A percentile compares a stretch with the other conserved stretches of the same genome.
Conservation (phyloP, 306 rosid genomes). For the Spatholobus suberectus region DNA sequence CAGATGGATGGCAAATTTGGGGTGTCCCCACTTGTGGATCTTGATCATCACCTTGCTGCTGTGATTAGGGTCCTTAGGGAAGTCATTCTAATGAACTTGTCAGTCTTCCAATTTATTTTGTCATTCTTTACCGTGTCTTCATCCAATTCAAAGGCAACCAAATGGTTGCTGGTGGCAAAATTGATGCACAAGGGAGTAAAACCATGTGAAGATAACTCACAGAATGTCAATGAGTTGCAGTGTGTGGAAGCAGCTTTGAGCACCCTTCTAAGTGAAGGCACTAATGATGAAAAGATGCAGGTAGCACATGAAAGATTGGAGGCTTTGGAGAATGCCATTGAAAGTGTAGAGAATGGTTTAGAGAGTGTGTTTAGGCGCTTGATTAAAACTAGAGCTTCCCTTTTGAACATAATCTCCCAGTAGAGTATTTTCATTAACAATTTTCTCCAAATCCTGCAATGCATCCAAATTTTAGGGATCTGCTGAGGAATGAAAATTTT, state of each 20-base stretch:
- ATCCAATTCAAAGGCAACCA: constrained; percentile 45
- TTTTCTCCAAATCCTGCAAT: constrained; percentile 31
- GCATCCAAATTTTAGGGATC: constrained; percentile 57
- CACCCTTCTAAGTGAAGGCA: constrained; percentile 23
- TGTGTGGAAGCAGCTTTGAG: constrained; percentile 51
- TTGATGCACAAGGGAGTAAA: constrained; percentile 57
- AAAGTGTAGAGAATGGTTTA: constrained; percentile 63
- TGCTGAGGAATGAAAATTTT: constrained; percentile 40
- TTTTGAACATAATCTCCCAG: constrained; percentile 74
- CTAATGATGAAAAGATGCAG: constrained; percentile 47
- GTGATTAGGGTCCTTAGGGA: constrained; percentile 53
- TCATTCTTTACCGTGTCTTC: constrained; percentile 50
- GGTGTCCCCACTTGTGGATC: constrained; percentile 32
- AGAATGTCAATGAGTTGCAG: constrained; percentile 51
- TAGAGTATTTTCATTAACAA: constrained; percentile 6
- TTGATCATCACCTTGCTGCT: constrained; percentile 48
- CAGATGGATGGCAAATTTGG: constrained; percentile 57
- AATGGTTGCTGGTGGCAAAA: constrained; percentile 62
- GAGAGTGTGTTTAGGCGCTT: constrained; percentile 64
- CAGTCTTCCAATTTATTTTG: constrained; percentile 49
- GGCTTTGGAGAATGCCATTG: constrained; percentile 59
- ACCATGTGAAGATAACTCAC: constrained; percentile 48
- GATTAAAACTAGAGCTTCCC: constrained; percentile 71
- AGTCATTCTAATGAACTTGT: constrained; percentile 47
- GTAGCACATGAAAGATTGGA: constrained; percentile 47